Conservation (phyloP, 208 protist species). For the Lotmaria passim region DNA sequence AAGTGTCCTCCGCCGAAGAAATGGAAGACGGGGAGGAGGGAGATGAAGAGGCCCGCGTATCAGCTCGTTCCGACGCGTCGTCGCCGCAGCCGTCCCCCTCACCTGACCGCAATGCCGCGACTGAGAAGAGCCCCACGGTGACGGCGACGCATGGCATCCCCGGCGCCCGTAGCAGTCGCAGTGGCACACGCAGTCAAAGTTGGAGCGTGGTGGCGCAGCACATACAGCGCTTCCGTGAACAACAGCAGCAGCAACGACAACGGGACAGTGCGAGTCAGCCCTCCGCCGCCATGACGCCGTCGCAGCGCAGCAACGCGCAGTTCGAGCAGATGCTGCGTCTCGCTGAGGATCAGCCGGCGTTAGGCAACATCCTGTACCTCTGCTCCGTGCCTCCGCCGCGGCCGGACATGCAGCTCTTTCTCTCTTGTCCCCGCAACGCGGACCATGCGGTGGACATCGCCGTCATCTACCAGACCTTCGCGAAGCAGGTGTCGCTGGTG, state of each 20-base stretch:
- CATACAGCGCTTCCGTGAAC: conserved; percentile 21
- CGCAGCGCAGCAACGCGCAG: conserved; percentile 16
- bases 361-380: conserved; percentile 63
- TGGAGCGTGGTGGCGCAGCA: conserved; percentile 16
- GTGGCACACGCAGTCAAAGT: conserved; percentile 8
- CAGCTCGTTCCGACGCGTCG: background rate
- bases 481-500: conserved; percentile 83
- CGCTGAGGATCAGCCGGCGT: conserved; percentile 36
- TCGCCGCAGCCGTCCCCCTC: background rate
- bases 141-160: background rate
- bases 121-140: conserved; percentile 3
- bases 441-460: conserved; percentile 58
- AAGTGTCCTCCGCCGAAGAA: conserved; percentile 13
- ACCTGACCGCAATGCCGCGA: background rate
- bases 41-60: background rate
- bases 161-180: background rate
- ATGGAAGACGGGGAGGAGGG: conserved; percentile 2
- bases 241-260: conserved; percentile 7
- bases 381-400: conserved; percentile 50
- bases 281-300: background rate
- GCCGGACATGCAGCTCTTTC: conserved; percentile 66
- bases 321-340: conserved; percentile 27
- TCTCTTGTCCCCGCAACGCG: conserved; percentile 65
- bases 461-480: conserved; percentile 74
- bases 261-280: background rate